A percentile compares a stretch with the other conserved stretches of the same genome.
phyloP scores from a whole-genome alignment of 2,329 filamentous ascomycete species.

The Calonectria crousiana region DNA sequence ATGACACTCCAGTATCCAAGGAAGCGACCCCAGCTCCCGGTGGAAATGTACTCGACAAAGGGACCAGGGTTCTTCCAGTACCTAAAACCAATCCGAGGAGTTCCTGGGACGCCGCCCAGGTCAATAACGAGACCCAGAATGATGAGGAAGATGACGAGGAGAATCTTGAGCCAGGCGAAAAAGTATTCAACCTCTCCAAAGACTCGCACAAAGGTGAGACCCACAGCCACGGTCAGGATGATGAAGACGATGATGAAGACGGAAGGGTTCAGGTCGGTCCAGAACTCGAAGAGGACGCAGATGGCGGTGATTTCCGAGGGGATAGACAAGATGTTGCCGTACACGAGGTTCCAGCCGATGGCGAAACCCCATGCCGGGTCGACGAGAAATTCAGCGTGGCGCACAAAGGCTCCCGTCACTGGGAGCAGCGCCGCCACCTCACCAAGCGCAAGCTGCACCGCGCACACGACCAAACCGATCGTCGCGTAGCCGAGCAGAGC shows the following conservation, averaged over 20 bases:
- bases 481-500: conserved; percentile 60
- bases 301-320: conserved; percentile 64
- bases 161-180: conserved; percentile 63
- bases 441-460: conserved; percentile 62
- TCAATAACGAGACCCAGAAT: conserved; percentile 57
- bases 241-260: conserved; percentile 44
- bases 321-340: conserved; percentile 63
- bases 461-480: conserved; percentile 60
- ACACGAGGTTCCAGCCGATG: conserved; percentile 63
- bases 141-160: conserved; percentile 64
- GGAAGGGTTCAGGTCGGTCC: conserved; percentile 48
- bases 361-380: conserved; percentile 68
- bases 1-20: conserved; percentile 75
- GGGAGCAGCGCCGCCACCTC: conserved; percentile 62
- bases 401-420: conserved; percentile 62
- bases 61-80: conserved; percentile 70
- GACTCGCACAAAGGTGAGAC: conserved; percentile 60
- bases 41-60: conserved; percentile 74
- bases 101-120: conserved; percentile 38
- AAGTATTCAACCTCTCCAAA: conserved; percentile 67
- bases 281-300: conserved; percentile 53
- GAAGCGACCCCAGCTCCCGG: conserved; percentile 71
- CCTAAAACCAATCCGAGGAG: conserved; percentile 38
- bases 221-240: conserved; percentile 38
- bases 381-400: conserved; percentile 63